phyloP scores from a whole-genome alignment of 1,139 yeast species.

The Candida buenavistaensis region DNA sequence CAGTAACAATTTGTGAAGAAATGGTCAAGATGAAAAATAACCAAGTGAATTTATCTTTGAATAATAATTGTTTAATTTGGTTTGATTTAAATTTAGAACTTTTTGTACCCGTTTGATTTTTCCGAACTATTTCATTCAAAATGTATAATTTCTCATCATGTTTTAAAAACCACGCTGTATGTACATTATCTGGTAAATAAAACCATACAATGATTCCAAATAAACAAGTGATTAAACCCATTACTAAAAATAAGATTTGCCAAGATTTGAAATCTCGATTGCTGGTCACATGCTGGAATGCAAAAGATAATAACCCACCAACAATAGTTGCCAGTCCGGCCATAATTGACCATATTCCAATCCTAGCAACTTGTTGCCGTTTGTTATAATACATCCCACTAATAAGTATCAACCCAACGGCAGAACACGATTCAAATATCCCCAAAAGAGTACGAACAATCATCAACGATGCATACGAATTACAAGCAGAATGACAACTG shows the following conservation, averaged over 20 bases:
- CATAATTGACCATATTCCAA: constrained; percentile 40
- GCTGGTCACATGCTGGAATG: constrained; percentile 38
- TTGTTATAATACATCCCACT: constrained; percentile 45
- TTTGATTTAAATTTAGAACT: constrained; percentile 24
- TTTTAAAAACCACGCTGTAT: constrained; percentile 28
- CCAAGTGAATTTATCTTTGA: constrained; percentile 39
- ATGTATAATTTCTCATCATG: constrained; percentile 28
- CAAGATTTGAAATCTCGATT: constrained; percentile 29
- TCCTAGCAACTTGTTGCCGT: constrained; percentile 36
- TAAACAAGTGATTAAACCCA: constrained; percentile 35
- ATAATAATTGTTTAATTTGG: constrained; percentile 32
- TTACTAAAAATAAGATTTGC: constrained; percentile 40
- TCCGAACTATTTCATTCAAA: constrained; percentile 29
- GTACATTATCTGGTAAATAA: constrained; percentile 35
- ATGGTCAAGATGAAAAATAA: constrained; percentile 34
- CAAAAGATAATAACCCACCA: constrained; percentile 43
- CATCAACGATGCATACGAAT: constrained; percentile 41
- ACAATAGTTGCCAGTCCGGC: constrained; percentile 41
- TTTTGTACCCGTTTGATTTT: constrained; percentile 35
- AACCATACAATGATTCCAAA: constrained; percentile 30
- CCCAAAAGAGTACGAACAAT: constrained; percentile 43
- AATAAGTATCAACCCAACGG: constrained; percentile 43
- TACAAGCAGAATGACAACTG: constrained; percentile 33
- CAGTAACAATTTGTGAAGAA: constrained; percentile 40
- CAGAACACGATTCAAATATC: constrained; percentile 42